Evolutionary conservation across 352 stramenopile genomes (phyloP).

Genomic region (Pythium graminicola): DNA sequence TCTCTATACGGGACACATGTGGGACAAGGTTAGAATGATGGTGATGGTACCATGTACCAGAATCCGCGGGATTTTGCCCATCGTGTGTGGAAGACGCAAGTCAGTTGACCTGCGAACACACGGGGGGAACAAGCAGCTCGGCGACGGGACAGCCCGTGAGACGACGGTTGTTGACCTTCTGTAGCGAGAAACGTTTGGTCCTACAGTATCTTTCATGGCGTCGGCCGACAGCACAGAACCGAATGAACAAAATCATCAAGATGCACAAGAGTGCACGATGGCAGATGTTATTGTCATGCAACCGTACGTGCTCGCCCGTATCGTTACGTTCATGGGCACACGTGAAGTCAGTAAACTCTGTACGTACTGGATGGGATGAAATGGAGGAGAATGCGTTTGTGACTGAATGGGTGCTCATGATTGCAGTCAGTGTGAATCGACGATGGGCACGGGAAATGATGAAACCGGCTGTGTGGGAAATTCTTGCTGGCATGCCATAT

Average conservation of each 20-base stretch:
- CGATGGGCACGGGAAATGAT: conserved; percentile 78
- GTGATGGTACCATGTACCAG: conserved; percentile 19
- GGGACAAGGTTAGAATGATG: too few species aligned
- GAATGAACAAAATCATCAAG: background rate
- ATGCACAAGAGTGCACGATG: background rate
- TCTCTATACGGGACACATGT: background rate
- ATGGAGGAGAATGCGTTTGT: background rate
- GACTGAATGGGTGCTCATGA: background rate
- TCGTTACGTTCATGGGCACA: conserved; percentile 59
- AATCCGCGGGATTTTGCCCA: too few species aligned
- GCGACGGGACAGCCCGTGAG: too few species aligned
- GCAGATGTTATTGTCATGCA: conserved; percentile 41
- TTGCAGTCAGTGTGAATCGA: conserved; percentile 59
- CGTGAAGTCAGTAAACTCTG: conserved; percentile 34
- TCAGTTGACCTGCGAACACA: conserved; percentile 20
- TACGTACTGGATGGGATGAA: too few species aligned
- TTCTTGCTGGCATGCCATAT: conserved; percentile 67
- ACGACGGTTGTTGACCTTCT: too few species aligned
- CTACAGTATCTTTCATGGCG: too few species aligned
- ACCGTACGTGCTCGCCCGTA: conserved; percentile 45
- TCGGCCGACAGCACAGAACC: conserved; percentile 11
- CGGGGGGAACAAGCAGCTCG: background rate
- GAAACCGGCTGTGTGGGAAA: conserved; percentile 77
- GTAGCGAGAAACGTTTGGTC: background rate
- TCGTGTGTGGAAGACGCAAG: conserved; percentile 19